Percentiles rank a stretch among this genome's conserved stretches.
Evolutionary conservation across 495 filamentous ascomycete species (phyloP).

Genomic region (Usnea hakonensis): DNA sequence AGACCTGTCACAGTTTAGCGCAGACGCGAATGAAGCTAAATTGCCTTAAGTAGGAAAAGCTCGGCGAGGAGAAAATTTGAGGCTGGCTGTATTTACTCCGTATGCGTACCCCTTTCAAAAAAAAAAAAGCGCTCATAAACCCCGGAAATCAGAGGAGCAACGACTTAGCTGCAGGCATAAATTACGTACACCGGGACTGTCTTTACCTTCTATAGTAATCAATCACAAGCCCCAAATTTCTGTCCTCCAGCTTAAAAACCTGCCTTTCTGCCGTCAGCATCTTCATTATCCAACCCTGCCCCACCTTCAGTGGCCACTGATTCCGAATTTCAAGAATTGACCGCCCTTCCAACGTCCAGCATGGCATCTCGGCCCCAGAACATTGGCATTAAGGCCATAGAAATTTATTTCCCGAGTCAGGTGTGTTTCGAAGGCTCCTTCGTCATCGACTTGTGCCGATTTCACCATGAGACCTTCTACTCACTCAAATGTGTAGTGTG

Average conservation of each 20-base stretch:
- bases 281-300: background rate
- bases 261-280: background rate
- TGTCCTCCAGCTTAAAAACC: too few species aligned
- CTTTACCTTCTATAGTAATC: background rate
- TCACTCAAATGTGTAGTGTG: constrained; percentile 55
- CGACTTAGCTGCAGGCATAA: background rate
- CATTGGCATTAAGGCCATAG: constrained; percentile 99
- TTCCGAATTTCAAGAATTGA: background rate
- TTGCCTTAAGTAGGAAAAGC: too few species aligned
- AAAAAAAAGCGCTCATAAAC: background rate
- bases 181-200: background rate
- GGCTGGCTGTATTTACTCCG: background rate
- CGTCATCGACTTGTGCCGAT: constrained; percentile 2
- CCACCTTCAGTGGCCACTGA: background rate
- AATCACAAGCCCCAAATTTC: background rate
- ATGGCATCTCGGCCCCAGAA: constrained; percentile 91
- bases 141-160: background rate
- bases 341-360: constrained; percentile 4
- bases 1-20: background rate
- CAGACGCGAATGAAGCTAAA: background rate
- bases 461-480: constrained; percentile 24
- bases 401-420: constrained; percentile 96
- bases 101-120: background rate
- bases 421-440: constrained; percentile 42
- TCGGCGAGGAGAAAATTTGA: background rate